A percentile compares a stretch with the other conserved stretches of the same genome.
Conservation (phyloP, 2,329 filamentous ascomycete species). For the Claviceps digitariae region DNA sequence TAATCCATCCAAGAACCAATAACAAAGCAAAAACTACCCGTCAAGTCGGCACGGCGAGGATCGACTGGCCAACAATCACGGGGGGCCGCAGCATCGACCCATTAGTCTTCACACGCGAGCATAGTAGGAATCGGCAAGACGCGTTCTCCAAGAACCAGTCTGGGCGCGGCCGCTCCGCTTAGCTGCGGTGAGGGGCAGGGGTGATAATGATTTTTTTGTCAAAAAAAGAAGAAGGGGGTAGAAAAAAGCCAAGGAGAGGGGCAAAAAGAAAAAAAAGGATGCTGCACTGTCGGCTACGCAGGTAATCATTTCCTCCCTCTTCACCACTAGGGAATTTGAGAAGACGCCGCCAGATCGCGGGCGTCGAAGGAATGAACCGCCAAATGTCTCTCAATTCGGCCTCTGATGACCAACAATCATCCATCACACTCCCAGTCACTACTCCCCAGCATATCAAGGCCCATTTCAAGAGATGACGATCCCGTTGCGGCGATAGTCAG, state of each 20-base stretch:
- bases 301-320: conserved; percentile 4
- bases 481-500: conserved; percentile 48
- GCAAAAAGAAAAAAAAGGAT: conserved; percentile 3
- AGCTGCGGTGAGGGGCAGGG: conserved; percentile 12
- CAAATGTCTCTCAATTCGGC: conserved; percentile 16
- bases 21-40: conserved; percentile 19
- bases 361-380: conserved; percentile 22
- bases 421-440: background rate
- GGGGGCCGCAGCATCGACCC: conserved; percentile 42
- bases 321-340: conserved; percentile 15
- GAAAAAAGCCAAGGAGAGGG: background rate
- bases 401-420: conserved; percentile 2
- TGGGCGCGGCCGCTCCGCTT: conserved; percentile 19
- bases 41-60: conserved; percentile 11
- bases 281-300: background rate
- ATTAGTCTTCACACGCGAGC: conserved; percentile 21
- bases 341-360: conserved; percentile 15
- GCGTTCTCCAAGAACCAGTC: conserved; percentile 30
- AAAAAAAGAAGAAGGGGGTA: conserved; percentile 10
- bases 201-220: background rate
- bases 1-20: conserved; percentile 15
- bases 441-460: background rate
- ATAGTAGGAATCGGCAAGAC: conserved; percentile 6
- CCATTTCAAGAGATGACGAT: conserved; percentile 39
- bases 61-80: conserved; percentile 13